phyloP scores from a whole-genome alignment of 1,139 yeast species.

The Yamadazyma jaroonii region DNA sequence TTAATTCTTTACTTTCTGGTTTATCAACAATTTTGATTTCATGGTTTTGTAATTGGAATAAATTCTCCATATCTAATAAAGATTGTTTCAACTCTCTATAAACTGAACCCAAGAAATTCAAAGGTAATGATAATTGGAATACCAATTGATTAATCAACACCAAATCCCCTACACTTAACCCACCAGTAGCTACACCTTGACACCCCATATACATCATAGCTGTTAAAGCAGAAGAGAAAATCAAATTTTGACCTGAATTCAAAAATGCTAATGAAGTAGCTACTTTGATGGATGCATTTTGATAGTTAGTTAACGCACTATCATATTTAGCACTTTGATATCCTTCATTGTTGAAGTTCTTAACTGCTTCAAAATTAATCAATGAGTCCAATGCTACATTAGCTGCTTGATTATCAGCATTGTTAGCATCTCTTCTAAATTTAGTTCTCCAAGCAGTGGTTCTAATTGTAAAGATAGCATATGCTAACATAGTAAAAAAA shows the following conservation, averaged over 20 bases:
- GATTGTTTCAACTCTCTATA: slow-evolving; percentile 94
- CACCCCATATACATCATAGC: slow-evolving; percentile 99
- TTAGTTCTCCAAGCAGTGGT: slow-evolving; percentile 97
- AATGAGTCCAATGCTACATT: slow-evolving; percentile 91
- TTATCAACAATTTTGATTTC: slow-evolving; percentile 63
- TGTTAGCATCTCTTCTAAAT: slow-evolving; percentile 86
- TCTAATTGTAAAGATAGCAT: slow-evolving; percentile 79
- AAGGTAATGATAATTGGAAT: slow-evolving; percentile 91
- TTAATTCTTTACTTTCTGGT: slow-evolving; percentile 60
- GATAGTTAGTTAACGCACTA: slow-evolving; percentile 69
- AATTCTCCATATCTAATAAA: slow-evolving; percentile 85
- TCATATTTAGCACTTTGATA: slow-evolving; percentile 82
- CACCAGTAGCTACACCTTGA: slow-evolving; percentile 80
- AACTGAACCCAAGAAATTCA: slow-evolving; percentile 91
- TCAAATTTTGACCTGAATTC: slow-evolving; percentile 89
- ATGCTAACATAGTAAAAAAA: slow-evolving; percentile 79
- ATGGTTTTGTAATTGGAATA: slow-evolving; percentile 78
- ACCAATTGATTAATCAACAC: slow-evolving; percentile 96
- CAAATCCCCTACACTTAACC: slow-evolving; percentile 88
- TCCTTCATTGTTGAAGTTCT: slow-evolving; percentile 86
- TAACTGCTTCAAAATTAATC: slow-evolving; percentile 92
- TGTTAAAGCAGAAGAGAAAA: slow-evolving; percentile 88
- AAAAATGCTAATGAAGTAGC: slow-evolving; percentile 90
- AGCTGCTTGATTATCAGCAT: slow-evolving; percentile 93
- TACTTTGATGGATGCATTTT: slow-evolving; percentile 79